Percentiles rank a stretch among this genome's conserved stretches.
These are phyloP conservation scores for Nasturtium officinale DNA, from an alignment of 345 rosid species.

Conservation along the genomic window DNA sequence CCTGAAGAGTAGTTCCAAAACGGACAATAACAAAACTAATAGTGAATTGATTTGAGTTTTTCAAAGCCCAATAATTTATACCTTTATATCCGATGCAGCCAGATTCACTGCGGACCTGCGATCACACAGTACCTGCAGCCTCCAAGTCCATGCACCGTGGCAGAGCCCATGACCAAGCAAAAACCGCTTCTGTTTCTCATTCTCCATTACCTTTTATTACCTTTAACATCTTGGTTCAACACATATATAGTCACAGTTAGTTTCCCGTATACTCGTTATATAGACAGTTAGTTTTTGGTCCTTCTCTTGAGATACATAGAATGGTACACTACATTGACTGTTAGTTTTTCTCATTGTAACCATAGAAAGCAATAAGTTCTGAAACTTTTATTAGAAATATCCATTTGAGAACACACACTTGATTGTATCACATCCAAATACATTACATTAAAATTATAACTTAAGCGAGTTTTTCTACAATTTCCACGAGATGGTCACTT, in stretches of 20 bases:
- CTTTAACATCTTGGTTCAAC: conserved; percentile 4
- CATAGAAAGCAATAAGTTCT: neutral
- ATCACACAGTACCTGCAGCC: conserved; percentile 51
- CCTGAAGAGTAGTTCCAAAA: too few species aligned
- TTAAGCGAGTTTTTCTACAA: neutral
- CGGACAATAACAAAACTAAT: too few species aligned
- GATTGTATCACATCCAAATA: neutral
- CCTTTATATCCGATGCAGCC: conserved; percentile 50
- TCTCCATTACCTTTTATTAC: conserved; percentile 11
- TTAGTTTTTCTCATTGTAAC: conserved; percentile 4
- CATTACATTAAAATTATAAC: neutral
- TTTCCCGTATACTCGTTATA: neutral
- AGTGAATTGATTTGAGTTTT: too few species aligned
- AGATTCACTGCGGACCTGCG: conserved; percentile 47
- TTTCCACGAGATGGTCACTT: conserved; percentile 21
- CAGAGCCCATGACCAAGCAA: conserved; percentile 56
- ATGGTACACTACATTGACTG: conserved; percentile 26
- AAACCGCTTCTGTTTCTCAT: conserved; percentile 41
- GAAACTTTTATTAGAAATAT: neutral
- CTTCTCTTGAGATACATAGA: conserved; percentile 16
- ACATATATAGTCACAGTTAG: neutral
- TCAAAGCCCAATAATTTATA: too few species aligned
- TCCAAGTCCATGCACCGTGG: conserved; percentile 59
- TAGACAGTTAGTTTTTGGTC: conserved; percentile 7
- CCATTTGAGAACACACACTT: neutral